Evolutionary conservation across 768 basidiomycete genomes (phyloP).

Genomic region (Butyriboletus loyo): DNA sequence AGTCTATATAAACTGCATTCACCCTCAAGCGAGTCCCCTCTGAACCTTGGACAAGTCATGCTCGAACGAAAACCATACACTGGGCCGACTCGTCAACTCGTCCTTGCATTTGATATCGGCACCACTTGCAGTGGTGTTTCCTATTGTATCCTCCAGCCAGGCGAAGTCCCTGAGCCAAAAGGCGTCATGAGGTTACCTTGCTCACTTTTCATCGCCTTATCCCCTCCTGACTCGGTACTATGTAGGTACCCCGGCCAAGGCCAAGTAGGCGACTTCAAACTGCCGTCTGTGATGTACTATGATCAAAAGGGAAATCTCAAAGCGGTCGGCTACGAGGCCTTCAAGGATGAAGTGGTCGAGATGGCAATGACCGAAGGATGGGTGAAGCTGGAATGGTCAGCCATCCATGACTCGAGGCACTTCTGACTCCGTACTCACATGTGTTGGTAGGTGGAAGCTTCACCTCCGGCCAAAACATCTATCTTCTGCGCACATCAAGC

Average conservation of each 20-base stretch:
- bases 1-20: slow-evolving; percentile 3
- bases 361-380: slow-evolving; percentile 38
- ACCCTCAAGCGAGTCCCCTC: not conserved
- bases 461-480: slow-evolving; percentile 36
- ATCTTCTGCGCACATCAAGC: slow-evolving; percentile 20
- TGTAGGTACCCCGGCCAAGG: slow-evolving; percentile 41
- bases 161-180: slow-evolving; percentile 22
- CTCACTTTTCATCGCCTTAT: too few species aligned
- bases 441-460: slow-evolving; percentile 33
- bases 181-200: slow-evolving; percentile 15
- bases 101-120: slow-evolving; percentile 38
- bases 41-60: slow-evolving; percentile 17
- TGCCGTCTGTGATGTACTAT: slow-evolving; percentile 47
- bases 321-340: slow-evolving; percentile 42
- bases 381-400: slow-evolving; percentile 43
- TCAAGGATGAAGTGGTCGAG: slow-evolving; percentile 33
- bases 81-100: slow-evolving; percentile 32
- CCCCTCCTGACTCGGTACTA: not conserved
- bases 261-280: slow-evolving; percentile 39
- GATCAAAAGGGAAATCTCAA: slow-evolving; percentile 35
- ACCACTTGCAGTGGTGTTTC: slow-evolving; percentile 38
- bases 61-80: slow-evolving; percentile 30
- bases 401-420: not conserved
- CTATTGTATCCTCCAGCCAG: slow-evolving; percentile 38
- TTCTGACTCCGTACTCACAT: not conserved